These are phyloP conservation scores for Arachis stenosperma DNA, from an alignment of 306 rosid genomes.

Conservation along the genomic window DNA sequence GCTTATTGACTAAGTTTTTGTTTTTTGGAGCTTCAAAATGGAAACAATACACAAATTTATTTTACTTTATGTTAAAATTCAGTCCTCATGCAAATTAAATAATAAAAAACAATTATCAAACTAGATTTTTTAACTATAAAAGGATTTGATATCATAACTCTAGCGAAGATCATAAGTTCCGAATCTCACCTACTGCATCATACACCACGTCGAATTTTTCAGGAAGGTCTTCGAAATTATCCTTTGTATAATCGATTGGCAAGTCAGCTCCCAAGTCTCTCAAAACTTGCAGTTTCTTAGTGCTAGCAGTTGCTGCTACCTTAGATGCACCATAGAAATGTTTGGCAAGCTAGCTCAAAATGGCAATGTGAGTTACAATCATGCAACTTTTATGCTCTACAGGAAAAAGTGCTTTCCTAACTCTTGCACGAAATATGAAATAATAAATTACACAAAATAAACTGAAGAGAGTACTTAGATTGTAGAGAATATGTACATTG, in stretches of 20 bases:
- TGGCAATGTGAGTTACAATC: not conserved
- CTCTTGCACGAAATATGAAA: not conserved
- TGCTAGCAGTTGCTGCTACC: slow-evolving; percentile 68
- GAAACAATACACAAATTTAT: no score
- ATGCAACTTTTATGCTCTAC: not conserved
- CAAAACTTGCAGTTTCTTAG: slow-evolving; percentile 54
- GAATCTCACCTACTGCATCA: slow-evolving; percentile 41
- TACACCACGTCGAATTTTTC: slow-evolving; percentile 66
- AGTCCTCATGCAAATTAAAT: no score
- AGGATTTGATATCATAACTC: no score
- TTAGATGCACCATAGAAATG: slow-evolving; percentile 71
- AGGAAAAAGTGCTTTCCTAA: not conserved
- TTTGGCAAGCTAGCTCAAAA: slow-evolving; percentile 61
- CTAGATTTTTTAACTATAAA: no score
- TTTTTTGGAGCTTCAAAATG: no score
- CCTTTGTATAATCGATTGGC: slow-evolving; percentile 72
- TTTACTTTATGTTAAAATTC: no score
- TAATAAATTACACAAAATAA: not conserved
- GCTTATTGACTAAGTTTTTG: no score
- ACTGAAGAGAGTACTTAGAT: no score
- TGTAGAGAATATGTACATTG: no score
- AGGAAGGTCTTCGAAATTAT: slow-evolving; percentile 60
- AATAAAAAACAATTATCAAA: no score
- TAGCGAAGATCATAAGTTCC: not conserved
- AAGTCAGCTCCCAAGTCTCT: slow-evolving; percentile 69